Evolutionary conservation across 352 stramenopile species (phyloP).

Genomic region (Phytopythium chamaehyphon): DNA sequence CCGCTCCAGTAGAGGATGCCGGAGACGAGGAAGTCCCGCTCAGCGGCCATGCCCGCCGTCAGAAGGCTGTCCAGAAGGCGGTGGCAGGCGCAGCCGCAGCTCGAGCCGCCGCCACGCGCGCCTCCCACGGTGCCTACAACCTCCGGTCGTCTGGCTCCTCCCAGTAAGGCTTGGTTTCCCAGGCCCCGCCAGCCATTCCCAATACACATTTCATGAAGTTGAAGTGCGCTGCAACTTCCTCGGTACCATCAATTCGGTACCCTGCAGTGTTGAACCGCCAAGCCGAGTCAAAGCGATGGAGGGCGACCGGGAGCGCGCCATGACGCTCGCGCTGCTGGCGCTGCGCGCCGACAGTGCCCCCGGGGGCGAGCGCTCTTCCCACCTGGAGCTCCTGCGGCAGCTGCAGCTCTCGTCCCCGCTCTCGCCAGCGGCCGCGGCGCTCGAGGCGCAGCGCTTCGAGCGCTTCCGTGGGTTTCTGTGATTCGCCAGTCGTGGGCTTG

Average conservation of each 20-base stretch:
- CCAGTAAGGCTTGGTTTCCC: background rate
- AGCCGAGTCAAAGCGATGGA: no score
- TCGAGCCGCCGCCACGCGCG: conserved; percentile 35
- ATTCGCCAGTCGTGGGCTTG: background rate
- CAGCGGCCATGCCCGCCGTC: conserved; percentile 27
- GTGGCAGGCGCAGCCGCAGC: conserved; percentile 59
- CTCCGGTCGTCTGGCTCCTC: conserved; percentile 22
- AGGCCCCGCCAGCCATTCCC: no score
- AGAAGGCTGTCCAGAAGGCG: conserved; percentile 52
- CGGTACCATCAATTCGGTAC: no score
- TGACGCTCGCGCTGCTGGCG: conserved; percentile 30
- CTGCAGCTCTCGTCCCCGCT: no score
- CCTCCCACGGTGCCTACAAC: conserved; percentile 29
- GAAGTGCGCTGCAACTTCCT: no score
- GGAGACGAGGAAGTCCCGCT: conserved; percentile 6
- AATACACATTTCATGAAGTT: no score
- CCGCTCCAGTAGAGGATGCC: conserved; percentile 16
- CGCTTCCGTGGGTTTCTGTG: conserved; percentile 38
- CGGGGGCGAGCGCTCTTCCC: no score
- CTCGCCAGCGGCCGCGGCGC: conserved; percentile 22
- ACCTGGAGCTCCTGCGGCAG: no score
- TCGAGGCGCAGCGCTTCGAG: conserved; percentile 41
- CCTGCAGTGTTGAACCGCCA: no score
- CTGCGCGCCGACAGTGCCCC: conserved; percentile 16
- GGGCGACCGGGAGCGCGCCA: conserved; percentile 2